Conservation (phyloP, 2,329 filamentous ascomycete species). For the Fusarium sp. region DNA sequence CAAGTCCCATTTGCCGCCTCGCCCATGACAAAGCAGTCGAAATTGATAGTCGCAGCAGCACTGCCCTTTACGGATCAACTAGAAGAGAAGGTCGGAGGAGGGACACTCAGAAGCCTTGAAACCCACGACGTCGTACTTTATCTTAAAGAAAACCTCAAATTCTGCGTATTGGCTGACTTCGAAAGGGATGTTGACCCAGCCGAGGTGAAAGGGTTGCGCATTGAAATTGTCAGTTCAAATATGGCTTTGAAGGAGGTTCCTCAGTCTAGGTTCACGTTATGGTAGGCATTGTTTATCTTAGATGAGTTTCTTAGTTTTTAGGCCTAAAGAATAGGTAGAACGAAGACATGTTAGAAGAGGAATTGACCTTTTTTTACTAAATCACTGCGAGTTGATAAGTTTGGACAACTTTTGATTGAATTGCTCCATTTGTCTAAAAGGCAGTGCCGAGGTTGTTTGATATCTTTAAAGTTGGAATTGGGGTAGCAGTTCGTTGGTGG, state of each 20-base stretch:
- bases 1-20: background rate
- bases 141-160: slow-evolving; percentile 55
- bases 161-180: slow-evolving; percentile 48
- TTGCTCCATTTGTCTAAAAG: background rate
- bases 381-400: background rate
- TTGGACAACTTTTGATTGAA: background rate
- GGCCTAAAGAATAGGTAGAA: background rate
- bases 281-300: slow-evolving; percentile 32
- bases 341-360: background rate
- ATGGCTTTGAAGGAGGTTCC: too few relatives aligned
- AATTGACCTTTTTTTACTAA: background rate
- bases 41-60: background rate
- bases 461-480: background rate
- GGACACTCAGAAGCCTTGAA: too few relatives aligned
- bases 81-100: background rate
- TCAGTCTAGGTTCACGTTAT: too few relatives aligned
- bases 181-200: slow-evolving; percentile 43
- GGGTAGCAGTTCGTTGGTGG: background rate
- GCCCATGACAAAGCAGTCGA: background rate
- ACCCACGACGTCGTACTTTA: slow-evolving; percentile 53
- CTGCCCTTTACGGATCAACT: background rate
- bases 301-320: background rate
- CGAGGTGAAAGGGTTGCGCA: slow-evolving; percentile 47
- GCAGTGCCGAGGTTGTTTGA: background rate
- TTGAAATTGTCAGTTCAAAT: slow-evolving; percentile 49